A percentile compares a stretch with the other conserved stretches of the same genome.
Evolutionary conservation across 495 filamentous ascomycete species (phyloP).

Genomic region (Lasiosphaeris hirsuta): DNA sequence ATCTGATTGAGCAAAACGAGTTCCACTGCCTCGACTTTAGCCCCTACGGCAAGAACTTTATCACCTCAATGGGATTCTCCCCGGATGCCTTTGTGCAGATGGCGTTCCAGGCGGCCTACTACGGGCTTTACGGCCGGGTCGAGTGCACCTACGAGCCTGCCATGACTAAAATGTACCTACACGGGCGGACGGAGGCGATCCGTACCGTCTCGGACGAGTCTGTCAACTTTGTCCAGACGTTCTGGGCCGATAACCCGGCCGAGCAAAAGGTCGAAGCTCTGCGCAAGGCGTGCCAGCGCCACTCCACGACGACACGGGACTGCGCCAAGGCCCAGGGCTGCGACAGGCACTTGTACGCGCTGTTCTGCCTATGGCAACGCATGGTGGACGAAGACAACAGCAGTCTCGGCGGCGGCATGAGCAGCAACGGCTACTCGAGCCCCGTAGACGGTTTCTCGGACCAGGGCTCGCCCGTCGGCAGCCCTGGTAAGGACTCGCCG

Average conservation of each 20-base stretch:
- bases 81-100: constrained; percentile 98
- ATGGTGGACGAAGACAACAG: constrained; percentile 69
- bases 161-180: constrained; percentile 93
- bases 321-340: constrained; percentile 92
- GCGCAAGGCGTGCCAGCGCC: constrained; percentile 75
- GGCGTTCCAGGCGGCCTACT: constrained; percentile 99
- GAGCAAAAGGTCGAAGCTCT: constrained; percentile 80
- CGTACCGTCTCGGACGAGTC: constrained; percentile 78
- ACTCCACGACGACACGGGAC: constrained; percentile 74
- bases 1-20: constrained; percentile 95
- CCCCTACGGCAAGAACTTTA: constrained; percentile 93
- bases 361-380: constrained; percentile 94
- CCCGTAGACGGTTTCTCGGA: constrained; percentile 50
- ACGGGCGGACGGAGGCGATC: constrained; percentile 93
- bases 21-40: constrained; percentile 89
- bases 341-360: constrained; percentile 88
- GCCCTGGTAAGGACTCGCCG: constrained; percentile 41
- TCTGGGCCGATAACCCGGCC: constrained; percentile 88
- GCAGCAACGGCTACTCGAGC: constrained; percentile 56
- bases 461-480: constrained; percentile 48
- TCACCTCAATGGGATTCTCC: constrained; percentile 93
- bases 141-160: constrained; percentile 97
- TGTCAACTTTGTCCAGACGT: constrained; percentile 83
- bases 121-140: constrained; percentile 89
- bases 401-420: constrained; percentile 49